Evolutionary conservation across 441 rosid genomes (phyloP), one percentile per base, ranked within the genome.

Genomic region (Euphorbia celastroides): DNA sequence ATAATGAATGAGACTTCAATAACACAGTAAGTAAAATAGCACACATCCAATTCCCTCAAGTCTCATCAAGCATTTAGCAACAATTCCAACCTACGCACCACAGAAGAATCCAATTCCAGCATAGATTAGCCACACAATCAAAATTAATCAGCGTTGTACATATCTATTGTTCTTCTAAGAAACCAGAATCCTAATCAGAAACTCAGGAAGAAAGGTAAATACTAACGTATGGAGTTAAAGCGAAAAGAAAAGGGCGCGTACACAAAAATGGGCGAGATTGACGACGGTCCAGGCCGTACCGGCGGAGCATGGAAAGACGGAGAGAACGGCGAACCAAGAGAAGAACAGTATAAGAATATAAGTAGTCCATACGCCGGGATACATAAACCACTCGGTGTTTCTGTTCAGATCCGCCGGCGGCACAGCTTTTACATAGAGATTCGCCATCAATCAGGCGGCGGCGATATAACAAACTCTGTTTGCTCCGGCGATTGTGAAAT

Each of bases 361-460:
- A 3, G 83, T 80, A 20, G 96, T 88, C 97, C 99, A 91, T 0
- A 94, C 96, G 0, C 97, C 97, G 0, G 99, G 97, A 59, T 88
- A 92, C 65, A 92, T 88, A 90, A 94, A 94, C 99, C 97, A 89
- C 78, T 91, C 97, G 27, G 97, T 94, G 81, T 94, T 94, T 85
- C 79, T 64, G 75, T 92, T 89, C 82, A 94, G 82, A 85, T 94
- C 99, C 78, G 93, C 82, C 78, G 97, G 64, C 56, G 91, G 91
- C 73, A 60, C 78, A 20, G 97, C 96, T 75, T 79, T 76, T 11
- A 93, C 99, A 77, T 91, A 93, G 95, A 91, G 88, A 11, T 62
- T 22, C 2, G 5, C 16, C 5, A 13, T 22, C 10, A 23, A 19
- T 11, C 19, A 22, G 9, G 14, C 7, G 7, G 16, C 44, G 64